phyloP scores from a whole-genome alignment of 495 filamentous ascomycete genomes.

The Aspergillus ostianus region DNA sequence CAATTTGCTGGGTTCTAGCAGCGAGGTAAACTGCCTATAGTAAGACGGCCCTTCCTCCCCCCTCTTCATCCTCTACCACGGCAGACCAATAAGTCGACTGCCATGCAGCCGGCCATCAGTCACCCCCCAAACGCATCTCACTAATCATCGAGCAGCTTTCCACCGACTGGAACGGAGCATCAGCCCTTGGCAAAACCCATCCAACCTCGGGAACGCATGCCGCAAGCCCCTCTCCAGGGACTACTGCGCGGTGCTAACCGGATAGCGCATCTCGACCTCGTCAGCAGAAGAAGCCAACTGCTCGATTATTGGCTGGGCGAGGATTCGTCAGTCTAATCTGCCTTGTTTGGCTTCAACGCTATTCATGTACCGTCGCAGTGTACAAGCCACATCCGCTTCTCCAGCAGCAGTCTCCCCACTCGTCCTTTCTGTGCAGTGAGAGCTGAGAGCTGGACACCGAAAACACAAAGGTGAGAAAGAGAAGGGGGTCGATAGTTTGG shows the following conservation, averaged over 20 bases:
- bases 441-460: no score
- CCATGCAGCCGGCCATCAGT: no score
- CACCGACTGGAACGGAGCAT: not conserved
- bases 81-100: no score
- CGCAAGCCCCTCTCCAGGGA: constrained; percentile 8
- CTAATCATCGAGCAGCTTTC: constrained; percentile 4
- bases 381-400: constrained; percentile 14
- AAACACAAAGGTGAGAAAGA: constrained; percentile 2
- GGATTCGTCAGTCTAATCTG: constrained; percentile 1
- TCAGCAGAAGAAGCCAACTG: not conserved
- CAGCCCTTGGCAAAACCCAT: constrained; percentile 1
- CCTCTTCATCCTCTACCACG: not conserved
- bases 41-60: not conserved
- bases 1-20: not conserved
- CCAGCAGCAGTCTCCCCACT: constrained; percentile 7
- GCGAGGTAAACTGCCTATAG: not conserved
- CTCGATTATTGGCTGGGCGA: constrained; percentile 6
- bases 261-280: constrained; percentile 1
- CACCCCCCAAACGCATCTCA: no score
- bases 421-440: constrained; percentile 9
- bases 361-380: constrained; percentile 9
- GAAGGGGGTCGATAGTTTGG: not conserved
- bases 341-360: constrained; percentile 9
- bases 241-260: not conserved
- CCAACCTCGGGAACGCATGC: constrained; percentile 4